Evolutionary conservation across 2,329 filamentous ascomycete genomes (phyloP).

Genomic region (Chaetomiaceae sp.): DNA sequence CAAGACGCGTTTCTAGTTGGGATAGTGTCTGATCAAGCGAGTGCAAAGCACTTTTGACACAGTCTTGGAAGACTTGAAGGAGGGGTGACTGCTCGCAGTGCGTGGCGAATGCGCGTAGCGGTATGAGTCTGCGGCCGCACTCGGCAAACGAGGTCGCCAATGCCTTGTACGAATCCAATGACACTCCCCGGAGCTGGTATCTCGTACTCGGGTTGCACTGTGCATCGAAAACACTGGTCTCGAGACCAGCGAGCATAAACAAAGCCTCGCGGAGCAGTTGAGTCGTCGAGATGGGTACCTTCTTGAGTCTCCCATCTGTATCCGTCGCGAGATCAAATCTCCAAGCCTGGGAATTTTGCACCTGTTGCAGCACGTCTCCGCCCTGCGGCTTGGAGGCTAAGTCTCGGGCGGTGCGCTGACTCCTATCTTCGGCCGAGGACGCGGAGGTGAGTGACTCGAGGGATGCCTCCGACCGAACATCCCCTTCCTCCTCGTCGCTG

Average conservation of each 20-base stretch:
- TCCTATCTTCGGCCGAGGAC: conserved; percentile 25
- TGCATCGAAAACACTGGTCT: conserved; percentile 62
- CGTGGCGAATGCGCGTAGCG: conserved; percentile 40
- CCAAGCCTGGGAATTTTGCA: conserved; percentile 44
- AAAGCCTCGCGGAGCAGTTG: conserved; percentile 70
- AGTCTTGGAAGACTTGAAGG: conserved; percentile 65
- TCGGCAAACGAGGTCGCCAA: conserved; percentile 43
- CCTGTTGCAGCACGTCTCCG: conserved; percentile 27
- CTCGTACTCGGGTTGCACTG: conserved; percentile 34
- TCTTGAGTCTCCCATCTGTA: conserved; percentile 30
- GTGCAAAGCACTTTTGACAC: conserved; percentile 50
- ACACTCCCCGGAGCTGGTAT: conserved; percentile 44
- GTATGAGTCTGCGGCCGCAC: conserved; percentile 38
- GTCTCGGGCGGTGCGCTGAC: conserved; percentile 17
- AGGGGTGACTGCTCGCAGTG: conserved; percentile 47
- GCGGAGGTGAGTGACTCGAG: conserved; percentile 33
- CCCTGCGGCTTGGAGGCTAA: conserved; percentile 25
- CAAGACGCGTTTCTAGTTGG: conserved; percentile 52
- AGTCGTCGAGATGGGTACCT: conserved; percentile 57
- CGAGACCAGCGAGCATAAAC: conserved; percentile 77
- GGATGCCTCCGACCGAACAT: conserved; percentile 31
- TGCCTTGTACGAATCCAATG: conserved; percentile 45
- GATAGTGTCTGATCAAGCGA: conserved; percentile 55
- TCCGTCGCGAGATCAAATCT: conserved; percentile 28
- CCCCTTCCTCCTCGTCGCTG: conserved; percentile 47